phyloP scores from a whole-genome alignment of 495 filamentous ascomycete genomes.

The Talaromyces adpressus region DNA sequence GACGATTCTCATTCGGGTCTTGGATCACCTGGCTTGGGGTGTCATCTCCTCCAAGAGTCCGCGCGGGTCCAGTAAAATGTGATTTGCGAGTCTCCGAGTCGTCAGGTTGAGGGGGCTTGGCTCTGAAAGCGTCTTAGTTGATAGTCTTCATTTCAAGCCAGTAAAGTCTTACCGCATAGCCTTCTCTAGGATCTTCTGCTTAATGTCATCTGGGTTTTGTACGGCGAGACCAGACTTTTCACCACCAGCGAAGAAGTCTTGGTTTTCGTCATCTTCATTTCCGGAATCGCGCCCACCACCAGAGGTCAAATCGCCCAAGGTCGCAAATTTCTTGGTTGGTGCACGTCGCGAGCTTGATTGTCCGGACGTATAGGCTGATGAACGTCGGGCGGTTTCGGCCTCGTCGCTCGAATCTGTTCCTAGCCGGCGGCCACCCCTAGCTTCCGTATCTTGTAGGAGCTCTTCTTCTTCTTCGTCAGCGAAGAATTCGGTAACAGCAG shows the following conservation, averaged over 20 bases:
- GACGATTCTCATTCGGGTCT: slow-evolving; percentile 44
- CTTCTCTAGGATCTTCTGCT: slow-evolving; percentile 73
- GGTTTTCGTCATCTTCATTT: slow-evolving; percentile 54
- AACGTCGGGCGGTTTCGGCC: neutral
- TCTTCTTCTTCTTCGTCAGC: slow-evolving; percentile 56
- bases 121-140: slow-evolving; percentile 31
- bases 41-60: slow-evolving; percentile 87
- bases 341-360: slow-evolving; percentile 23
- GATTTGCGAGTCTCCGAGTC: slow-evolving; percentile 45
- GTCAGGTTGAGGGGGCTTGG: slow-evolving; percentile 51
- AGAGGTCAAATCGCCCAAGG: slow-evolving; percentile 42
- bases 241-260: slow-evolving; percentile 88
- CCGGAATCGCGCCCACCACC: slow-evolving; percentile 51
- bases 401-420: slow-evolving; percentile 17
- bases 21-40: slow-evolving; percentile 66
- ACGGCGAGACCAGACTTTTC: slow-evolving; percentile 96
- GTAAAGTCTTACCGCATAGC: slow-evolving; percentile 58
- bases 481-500: slow-evolving; percentile 64
- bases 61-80: slow-evolving; percentile 73
- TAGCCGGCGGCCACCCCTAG: slow-evolving; percentile 24
- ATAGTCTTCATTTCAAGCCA: neutral
- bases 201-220: slow-evolving; percentile 74
- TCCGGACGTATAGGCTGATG: slow-evolving; percentile 19
- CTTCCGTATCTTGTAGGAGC: slow-evolving; percentile 26
- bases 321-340: slow-evolving; percentile 49